Conservation (phyloP, 257 asterid species). For the Fraxinus quadrangulata region DNA sequence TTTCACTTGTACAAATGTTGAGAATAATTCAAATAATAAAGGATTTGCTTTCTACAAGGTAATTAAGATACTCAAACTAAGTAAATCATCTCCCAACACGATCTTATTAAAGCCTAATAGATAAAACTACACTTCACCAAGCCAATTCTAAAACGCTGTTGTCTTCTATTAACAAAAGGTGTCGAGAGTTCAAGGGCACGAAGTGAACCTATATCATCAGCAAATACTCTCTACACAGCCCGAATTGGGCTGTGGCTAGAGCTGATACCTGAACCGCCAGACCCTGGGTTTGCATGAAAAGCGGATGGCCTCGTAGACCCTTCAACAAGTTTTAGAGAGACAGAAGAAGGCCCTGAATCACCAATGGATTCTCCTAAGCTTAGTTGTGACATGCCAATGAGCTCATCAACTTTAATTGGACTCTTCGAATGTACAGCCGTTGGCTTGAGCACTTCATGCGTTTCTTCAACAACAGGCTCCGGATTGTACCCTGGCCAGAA, state of each 20-base stretch:
- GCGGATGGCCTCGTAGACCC: slow-evolving; percentile 94
- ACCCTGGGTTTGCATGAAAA: slow-evolving; percentile 76
- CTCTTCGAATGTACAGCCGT: slow-evolving; percentile 85
- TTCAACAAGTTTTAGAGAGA: slow-evolving; percentile 70
- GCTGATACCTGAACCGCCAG: slow-evolving; percentile 60
- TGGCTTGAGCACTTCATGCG: slow-evolving; percentile 91
- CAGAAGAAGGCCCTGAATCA: slow-evolving; percentile 50
- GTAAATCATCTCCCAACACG: slow-evolving; percentile 38
- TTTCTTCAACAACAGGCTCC: slow-evolving; percentile 62
- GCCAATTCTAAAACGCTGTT: slow-evolving; percentile 33
- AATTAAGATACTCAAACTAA: slow-evolving; percentile 17
- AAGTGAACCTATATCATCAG: slow-evolving; percentile 27
- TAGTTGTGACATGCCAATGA: slow-evolving; percentile 85
- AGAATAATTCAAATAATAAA: slow-evolving; percentile 35
- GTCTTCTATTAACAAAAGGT: slow-evolving; percentile 47
- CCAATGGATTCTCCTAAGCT: slow-evolving; percentile 81
- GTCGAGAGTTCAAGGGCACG: slow-evolving; percentile 13
- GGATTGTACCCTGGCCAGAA: slow-evolving; percentile 63
- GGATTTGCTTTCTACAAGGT: slow-evolving; percentile 31
- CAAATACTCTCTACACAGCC: slow-evolving; percentile 46
- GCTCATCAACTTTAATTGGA: slow-evolving; percentile 85
- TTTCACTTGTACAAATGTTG: neutral
- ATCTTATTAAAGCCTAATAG: slow-evolving; percentile 44
- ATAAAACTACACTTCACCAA: slow-evolving; percentile 28
- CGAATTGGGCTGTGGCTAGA: slow-evolving; percentile 79